These are phyloP conservation scores for Aspergillus biplanus DNA, from an alignment of 495 filamentous ascomycete species.

Conservation along the genomic window DNA sequence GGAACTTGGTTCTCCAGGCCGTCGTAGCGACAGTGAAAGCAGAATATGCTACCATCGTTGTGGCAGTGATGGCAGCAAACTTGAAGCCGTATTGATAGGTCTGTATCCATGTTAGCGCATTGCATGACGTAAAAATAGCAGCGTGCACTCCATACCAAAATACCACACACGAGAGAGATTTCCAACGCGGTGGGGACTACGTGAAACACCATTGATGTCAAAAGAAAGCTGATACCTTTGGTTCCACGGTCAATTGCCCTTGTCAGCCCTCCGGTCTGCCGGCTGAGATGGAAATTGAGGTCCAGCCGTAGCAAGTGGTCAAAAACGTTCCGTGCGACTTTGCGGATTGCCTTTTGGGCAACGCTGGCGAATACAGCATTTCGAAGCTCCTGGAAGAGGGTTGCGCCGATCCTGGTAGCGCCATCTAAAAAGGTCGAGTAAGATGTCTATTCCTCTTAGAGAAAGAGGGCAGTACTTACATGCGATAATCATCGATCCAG, in stretches of 20 bases:
- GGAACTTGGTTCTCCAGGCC: slow-evolving; percentile 94
- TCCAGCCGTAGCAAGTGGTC: slow-evolving; percentile 87
- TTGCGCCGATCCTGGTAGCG: slow-evolving; percentile 81
- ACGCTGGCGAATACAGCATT: slow-evolving; percentile 98
- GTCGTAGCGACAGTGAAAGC: slow-evolving; percentile 95
- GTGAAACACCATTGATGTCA: slow-evolving; percentile 98
- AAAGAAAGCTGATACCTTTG: slow-evolving; percentile 94
- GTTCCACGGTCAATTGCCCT: slow-evolving; percentile 95
- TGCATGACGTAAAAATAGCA: not conserved
- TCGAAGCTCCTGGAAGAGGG: slow-evolving; percentile 84
- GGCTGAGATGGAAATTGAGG: slow-evolving; percentile 88
- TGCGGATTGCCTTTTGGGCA: slow-evolving; percentile 92
- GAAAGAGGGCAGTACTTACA: slow-evolving; percentile 48
- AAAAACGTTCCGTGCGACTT: slow-evolving; percentile 90
- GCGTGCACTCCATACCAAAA: slow-evolving; percentile 53
- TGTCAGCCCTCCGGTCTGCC: slow-evolving; percentile 93
- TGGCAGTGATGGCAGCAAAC: slow-evolving; percentile 88
- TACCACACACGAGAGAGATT: slow-evolving; percentile 94
- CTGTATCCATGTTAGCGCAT: slow-evolving; percentile 43
- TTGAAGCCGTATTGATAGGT: slow-evolving; percentile 92
- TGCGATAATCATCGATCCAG: slow-evolving; percentile 89
- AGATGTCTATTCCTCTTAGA: slow-evolving; percentile 7
- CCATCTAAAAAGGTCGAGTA: slow-evolving; percentile 62
- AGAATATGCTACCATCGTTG: slow-evolving; percentile 91
- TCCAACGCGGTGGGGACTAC: slow-evolving; percentile 92